A percentile compares a stretch with the other conserved stretches of the same genome.
Conservation (phyloP, 805 yeast genomes). For the Hanseniaspora hatyaiensis region DNA sequence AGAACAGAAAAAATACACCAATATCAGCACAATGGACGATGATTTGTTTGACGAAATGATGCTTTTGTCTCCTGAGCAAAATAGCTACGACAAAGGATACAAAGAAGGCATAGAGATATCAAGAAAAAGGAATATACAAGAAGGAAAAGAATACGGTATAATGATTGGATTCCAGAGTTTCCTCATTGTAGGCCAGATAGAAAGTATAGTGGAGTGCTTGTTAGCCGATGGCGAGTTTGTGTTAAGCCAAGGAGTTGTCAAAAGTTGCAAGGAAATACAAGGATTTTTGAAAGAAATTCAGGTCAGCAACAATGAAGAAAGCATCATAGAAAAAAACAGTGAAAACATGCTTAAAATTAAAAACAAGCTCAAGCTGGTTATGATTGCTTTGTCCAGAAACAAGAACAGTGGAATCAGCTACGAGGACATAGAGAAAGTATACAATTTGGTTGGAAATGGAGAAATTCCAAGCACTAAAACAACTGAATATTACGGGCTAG, state of each 20-base stretch:
- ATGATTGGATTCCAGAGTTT: slow-evolving; percentile 14
- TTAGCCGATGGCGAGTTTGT: neutral
- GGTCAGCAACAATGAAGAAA: neutral
- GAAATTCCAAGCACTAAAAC: slow-evolving; percentile 1
- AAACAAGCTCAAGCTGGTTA: slow-evolving; percentile 1
- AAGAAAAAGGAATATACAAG: slow-evolving; percentile 3
- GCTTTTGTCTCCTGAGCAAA: slow-evolving; percentile 12
- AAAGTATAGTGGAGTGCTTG: neutral
- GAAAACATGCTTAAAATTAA: neutral
- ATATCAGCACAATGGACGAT: neutral
- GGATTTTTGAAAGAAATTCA: neutral
- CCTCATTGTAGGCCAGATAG: slow-evolving; percentile 3
- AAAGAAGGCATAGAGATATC: slow-evolving; percentile 4
- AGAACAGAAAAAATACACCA: neutral
- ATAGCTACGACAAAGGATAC: slow-evolving; percentile 4
- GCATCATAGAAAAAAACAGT: neutral
- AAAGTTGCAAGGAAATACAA: neutral
- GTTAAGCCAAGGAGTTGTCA: neutral
- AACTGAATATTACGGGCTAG: neutral
- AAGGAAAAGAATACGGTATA: slow-evolving; percentile 10
- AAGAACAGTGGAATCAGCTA: neutral
- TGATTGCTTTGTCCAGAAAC: slow-evolving; percentile 2
- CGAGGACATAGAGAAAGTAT: slow-evolving; percentile 1
- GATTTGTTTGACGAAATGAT: slow-evolving; percentile 10
- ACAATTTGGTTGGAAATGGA: slow-evolving; percentile 11